Evolutionary conservation across 371 early-diverging fungal species (phyloP), one percentile per base, ranked within the genome.

Genomic region (Rhizopus delemar): DNA sequence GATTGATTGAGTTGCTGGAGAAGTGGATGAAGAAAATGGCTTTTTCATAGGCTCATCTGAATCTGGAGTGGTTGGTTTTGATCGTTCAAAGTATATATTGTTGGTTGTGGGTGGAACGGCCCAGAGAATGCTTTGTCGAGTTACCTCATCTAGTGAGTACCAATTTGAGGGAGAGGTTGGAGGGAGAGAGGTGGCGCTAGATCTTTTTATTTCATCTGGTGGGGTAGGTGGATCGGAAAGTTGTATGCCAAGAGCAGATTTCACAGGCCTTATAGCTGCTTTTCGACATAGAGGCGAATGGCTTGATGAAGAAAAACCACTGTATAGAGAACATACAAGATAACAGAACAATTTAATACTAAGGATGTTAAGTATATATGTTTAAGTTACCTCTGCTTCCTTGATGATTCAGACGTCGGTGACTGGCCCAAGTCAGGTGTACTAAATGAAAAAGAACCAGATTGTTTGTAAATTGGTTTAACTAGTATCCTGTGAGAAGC

Each of bases 391-490:
- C 29, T 48, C 8, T 48, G 29, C 31, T 29, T 48, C 31, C 28
- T 48, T 66, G 63, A 8, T 4, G 60, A 15, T 29, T 48, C 48
- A 49, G 61, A 63, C 13, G 68, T 66, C 8, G 78, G 78, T 16
- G 78, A 77, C 41, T 68, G 59, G 36, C 74, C 78, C n/a, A 77
- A 41, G 46, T 77, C 78, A 29, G 74, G 78, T 11, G 78, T 74
- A 6, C 71, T 67, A 32, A 69, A 51, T 3, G 68, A 56, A 34
- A 51, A 51, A 41, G 38, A 32, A 46, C 41, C 53, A 11, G 35
- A 36, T 13, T 35, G 39, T n/a, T 53, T 56, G 55, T 28, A 5
- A 34, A 58, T 41, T 9, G 69, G 63, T 58, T 51, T 51, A 11
- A 79, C 66, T 31, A 79, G 55, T 36, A 79, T 70, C 13, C 76